Conservation (phyloP, 495 filamentous ascomycete species). For the Trichoderma gamsii region DNA sequence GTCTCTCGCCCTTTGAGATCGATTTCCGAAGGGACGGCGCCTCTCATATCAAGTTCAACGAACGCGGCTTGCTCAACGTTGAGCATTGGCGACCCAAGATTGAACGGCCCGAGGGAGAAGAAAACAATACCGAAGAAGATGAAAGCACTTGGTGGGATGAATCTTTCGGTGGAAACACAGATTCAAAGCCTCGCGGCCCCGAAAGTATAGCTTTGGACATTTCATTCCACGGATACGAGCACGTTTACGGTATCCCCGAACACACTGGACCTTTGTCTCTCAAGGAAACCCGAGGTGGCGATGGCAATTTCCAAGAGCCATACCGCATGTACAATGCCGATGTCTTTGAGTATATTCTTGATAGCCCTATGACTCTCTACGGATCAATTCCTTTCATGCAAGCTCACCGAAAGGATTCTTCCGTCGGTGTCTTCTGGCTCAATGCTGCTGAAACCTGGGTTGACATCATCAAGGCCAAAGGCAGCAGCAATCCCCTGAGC, state of each 20-base stretch:
- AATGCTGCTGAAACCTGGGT: constrained; percentile 98
- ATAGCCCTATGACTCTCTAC: constrained; percentile 98
- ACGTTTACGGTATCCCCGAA: constrained; percentile 93
- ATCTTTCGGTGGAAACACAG: constrained; percentile 86
- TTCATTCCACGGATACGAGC: constrained; percentile 80
- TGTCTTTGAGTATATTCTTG: constrained; percentile 94
- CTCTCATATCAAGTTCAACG: constrained; percentile 83
- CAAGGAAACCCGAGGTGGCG: constrained; percentile 81
- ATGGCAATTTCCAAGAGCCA: constrained; percentile 80
- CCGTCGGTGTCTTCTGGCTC: constrained; percentile 97
- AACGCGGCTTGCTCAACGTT: constrained; percentile 78
- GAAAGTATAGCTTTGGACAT: constrained; percentile 90
- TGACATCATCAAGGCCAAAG: constrained; percentile 80
- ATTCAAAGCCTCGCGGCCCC: constrained; percentile 81
- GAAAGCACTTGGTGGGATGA: constrained; percentile 98
- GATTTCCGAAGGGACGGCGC: constrained; percentile 78
- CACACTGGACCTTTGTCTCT: constrained; percentile 84
- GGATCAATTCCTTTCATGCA: constrained; percentile 96
- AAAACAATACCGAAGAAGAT: constrained; percentile 38
- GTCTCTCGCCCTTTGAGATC: constrained; percentile 72
- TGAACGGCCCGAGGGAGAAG: constrained; percentile 48
- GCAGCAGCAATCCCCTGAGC: constrained; percentile 66
- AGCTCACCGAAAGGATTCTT: constrained; percentile 86
- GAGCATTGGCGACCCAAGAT: constrained; percentile 94
- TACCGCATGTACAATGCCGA: constrained; percentile 94